Percentiles rank a stretch among this genome's conserved stretches.
Conservation (phyloP, 2,329 filamentous ascomycete species). For the Colletotrichum melonis region DNA sequence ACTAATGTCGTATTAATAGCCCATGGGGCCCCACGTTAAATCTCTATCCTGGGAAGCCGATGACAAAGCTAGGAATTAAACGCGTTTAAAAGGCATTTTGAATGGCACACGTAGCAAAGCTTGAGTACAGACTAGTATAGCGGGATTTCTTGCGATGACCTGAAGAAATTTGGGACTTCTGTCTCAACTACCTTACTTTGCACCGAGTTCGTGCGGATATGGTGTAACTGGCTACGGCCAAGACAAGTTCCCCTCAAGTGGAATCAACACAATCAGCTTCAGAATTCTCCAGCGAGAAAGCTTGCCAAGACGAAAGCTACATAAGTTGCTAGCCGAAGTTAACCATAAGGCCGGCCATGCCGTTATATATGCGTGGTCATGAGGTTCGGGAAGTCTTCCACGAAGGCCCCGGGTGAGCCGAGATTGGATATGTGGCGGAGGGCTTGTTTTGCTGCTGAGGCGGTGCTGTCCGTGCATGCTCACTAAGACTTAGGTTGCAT, state of each 20-base stretch:
- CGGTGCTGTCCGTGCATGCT: not conserved
- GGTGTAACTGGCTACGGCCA: too few relatives aligned
- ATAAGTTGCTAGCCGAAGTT: not conserved
- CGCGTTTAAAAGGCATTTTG: not conserved
- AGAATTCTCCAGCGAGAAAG: not conserved
- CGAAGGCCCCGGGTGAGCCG: not conserved
- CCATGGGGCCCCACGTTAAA: not conserved
- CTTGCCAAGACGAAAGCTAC: not conserved
- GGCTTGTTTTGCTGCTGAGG: not conserved
- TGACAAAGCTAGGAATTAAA: not conserved
- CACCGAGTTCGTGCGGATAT: too few relatives aligned
- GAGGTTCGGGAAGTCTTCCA: not conserved
- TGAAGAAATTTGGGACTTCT: too few relatives aligned
- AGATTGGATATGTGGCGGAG: not conserved
- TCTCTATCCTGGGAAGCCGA: not conserved
- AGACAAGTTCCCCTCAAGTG: too few relatives aligned
- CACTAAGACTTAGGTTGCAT: too few relatives aligned
- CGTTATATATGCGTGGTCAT: not conserved
- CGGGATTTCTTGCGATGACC: too few relatives aligned
- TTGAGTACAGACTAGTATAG: too few relatives aligned
- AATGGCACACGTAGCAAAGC: too few relatives aligned
- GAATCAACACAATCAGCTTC: not conserved
- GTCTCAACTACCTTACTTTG: too few relatives aligned
- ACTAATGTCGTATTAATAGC: not conserved
- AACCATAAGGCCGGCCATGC: not conserved